These are phyloP conservation scores for Inosperma sp. DNA, from an alignment of 768 basidiomycete species.

Conservation along the genomic window DNA sequence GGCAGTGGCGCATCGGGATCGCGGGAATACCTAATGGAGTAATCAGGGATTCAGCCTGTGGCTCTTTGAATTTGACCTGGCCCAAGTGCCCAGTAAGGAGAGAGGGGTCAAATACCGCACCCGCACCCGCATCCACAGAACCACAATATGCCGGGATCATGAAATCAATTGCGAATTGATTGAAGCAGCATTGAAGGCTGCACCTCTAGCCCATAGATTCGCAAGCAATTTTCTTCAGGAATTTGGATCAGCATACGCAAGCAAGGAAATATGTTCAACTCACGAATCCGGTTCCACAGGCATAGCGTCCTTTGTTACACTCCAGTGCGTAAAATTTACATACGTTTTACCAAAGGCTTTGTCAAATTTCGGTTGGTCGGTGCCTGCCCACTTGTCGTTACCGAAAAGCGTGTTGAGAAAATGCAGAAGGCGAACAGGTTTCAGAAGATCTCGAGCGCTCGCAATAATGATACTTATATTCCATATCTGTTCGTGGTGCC, in stretches of 20 bases:
- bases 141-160: conserved; percentile 8
- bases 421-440: conserved; percentile 4
- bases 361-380: background rate
- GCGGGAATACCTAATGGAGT: conserved; percentile 7
- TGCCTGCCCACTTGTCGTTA: background rate
- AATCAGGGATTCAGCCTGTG: conserved; percentile 3
- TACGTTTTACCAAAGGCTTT: background rate
- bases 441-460: background rate
- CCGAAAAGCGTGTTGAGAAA: conserved; percentile 3
- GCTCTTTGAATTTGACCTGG: conserved; percentile 8
- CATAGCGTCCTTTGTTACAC: conserved; percentile 1
- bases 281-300: conserved; percentile 2
- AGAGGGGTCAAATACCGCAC: conserved; percentile 1
- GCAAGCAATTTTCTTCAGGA: conserved; percentile 3
- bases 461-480: too few relatives aligned
- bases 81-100: background rate
- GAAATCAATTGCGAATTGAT: background rate
- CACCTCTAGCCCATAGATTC: conserved; percentile 8
- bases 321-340: conserved; percentile 3
- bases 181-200: conserved; percentile 6
- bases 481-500: conserved; percentile 15
- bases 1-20: conserved; percentile 1
- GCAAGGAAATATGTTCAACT: background rate
- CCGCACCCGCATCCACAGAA: background rate
- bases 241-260: background rate